phyloP scores from a whole-genome alignment of 73 alveolate genomes.

The Paramecium caudatum region DNA sequence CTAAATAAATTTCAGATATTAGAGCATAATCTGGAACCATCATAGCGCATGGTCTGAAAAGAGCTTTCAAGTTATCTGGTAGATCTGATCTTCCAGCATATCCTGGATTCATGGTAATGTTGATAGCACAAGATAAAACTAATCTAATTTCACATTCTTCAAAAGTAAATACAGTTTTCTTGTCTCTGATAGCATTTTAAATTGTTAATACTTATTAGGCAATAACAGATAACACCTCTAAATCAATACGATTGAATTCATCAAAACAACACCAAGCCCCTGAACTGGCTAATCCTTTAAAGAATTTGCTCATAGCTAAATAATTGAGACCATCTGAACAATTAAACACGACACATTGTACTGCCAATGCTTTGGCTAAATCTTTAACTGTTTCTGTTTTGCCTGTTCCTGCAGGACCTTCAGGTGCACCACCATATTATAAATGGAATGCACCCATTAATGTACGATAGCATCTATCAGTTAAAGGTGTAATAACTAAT shows the following conservation, averaged over 20 bases:
- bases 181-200: constrained; percentile 90
- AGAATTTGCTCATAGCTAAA: constrained; percentile 99
- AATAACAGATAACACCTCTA: constrained; percentile 99
- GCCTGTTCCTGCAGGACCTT: constrained; percentile 98
- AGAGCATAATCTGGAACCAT: constrained; percentile 99
- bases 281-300: constrained; percentile 99
- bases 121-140: constrained; percentile 98
- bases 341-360: constrained; percentile 99
- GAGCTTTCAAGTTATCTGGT: constrained; percentile 99
- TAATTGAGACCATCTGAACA: constrained; percentile 98
- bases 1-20: constrained; percentile 97
- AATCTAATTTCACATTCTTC: constrained; percentile 94
- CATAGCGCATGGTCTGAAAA: constrained; percentile 98
- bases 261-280: constrained; percentile 99
- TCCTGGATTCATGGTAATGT: constrained; percentile 99
- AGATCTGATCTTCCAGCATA: constrained; percentile 99
- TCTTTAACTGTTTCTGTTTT: constrained; percentile 97
- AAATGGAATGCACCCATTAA: constrained; percentile 99
- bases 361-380: constrained; percentile 99
- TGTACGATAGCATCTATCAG: constrained; percentile 99
- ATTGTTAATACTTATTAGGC: constrained; percentile 97
- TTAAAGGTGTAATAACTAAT: constrained; percentile 98
- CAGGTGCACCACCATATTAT: constrained; percentile 99
- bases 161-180: constrained; percentile 93
- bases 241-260: constrained; percentile 99